phyloP scores from a whole-genome alignment of 208 protist species.

The Lotmaria passim region DNA sequence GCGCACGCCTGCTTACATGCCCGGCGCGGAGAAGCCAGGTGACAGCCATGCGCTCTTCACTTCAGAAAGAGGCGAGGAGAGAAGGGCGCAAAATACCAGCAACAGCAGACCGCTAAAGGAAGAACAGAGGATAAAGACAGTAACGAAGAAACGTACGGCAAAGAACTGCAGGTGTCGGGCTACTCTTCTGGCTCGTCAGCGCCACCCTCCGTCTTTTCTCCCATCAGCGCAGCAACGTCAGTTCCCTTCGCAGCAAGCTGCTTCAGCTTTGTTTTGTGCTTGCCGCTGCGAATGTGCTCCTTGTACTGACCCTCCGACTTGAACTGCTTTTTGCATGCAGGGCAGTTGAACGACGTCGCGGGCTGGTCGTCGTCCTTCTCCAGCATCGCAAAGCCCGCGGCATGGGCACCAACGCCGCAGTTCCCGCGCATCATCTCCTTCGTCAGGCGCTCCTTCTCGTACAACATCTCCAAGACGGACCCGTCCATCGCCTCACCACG shows the following conservation, averaged over 20 bases:
- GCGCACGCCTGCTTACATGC: no score
- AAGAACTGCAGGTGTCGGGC: not conserved
- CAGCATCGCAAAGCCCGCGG: slow-evolving; percentile 79
- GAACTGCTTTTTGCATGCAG: slow-evolving; percentile 90
- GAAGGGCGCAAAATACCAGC: no score
- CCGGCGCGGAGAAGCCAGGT: no score
- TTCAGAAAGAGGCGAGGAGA: no score
- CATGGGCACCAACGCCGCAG: slow-evolving; percentile 41
- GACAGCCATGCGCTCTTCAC: no score
- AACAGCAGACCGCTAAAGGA: no score
- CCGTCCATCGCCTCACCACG: slow-evolving; percentile 80
- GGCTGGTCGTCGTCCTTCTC: slow-evolving; percentile 32
- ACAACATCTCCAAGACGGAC: slow-evolving; percentile 81
- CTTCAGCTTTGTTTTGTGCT: slow-evolving; percentile 90
- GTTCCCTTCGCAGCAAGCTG: slow-evolving; percentile 82
- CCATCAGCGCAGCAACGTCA: slow-evolving; percentile 77
- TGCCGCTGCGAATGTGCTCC: slow-evolving; percentile 88
- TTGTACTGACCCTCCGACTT: slow-evolving; percentile 83
- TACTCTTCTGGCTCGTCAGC: slow-evolving; percentile 1
- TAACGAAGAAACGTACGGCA: not conserved
- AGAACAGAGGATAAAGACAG: not conserved
- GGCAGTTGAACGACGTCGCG: slow-evolving; percentile 61
- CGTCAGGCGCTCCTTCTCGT: slow-evolving; percentile 79
- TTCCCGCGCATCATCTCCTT: slow-evolving; percentile 65
- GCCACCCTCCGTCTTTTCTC: slow-evolving; percentile 23